Conservation (phyloP, 495 filamentous ascomycete genomes). For the Letharia columbiana region DNA sequence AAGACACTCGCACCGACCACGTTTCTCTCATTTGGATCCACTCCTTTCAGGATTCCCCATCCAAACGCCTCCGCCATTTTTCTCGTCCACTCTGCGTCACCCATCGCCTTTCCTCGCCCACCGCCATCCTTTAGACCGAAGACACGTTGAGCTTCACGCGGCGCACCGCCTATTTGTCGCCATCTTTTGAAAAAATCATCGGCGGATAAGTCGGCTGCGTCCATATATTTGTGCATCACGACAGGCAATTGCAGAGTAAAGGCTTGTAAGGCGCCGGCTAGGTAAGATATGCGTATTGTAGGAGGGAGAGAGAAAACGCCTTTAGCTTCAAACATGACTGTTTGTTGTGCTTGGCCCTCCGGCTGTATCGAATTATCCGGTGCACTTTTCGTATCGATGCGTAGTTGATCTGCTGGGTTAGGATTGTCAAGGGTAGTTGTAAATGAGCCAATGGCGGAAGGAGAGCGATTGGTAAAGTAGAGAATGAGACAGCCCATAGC, state of each 20-base stretch:
- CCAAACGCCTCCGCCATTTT: slow-evolving; percentile 68
- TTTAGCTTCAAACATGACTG: slow-evolving; percentile 84
- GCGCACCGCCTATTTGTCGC: slow-evolving; percentile 90
- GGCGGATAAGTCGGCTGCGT: slow-evolving; percentile 66
- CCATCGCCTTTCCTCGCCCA: slow-evolving; percentile 36
- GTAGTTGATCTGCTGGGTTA: slow-evolving; percentile 56
- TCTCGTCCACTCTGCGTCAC: slow-evolving; percentile 52
- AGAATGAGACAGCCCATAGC: slow-evolving; percentile 92
- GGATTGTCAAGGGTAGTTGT: slow-evolving; percentile 88
- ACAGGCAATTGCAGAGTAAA: slow-evolving; percentile 87
- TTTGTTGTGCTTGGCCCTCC: slow-evolving; percentile 78
- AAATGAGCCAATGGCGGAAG: slow-evolving; percentile 73
- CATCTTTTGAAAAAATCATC: slow-evolving; percentile 99
- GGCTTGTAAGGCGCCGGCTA: slow-evolving; percentile 88
- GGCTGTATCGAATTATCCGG: slow-evolving; percentile 75
- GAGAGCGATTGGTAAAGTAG: slow-evolving; percentile 90
- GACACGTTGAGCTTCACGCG: slow-evolving; percentile 78
- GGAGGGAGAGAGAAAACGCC: slow-evolving; percentile 75
- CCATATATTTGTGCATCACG: slow-evolving; percentile 91
- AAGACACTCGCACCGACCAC: slow-evolving; percentile 88
- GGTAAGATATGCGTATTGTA: slow-evolving; percentile 87
- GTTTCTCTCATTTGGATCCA: slow-evolving; percentile 87
- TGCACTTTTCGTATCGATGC: slow-evolving; percentile 74
- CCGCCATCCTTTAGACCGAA: slow-evolving; percentile 55
- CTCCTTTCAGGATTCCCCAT: slow-evolving; percentile 76